Evolutionary conservation across 208 protist species (phyloP), one percentile per base, ranked within the genome.

Genomic region (Leptomonas pyrrhocoris): DNA sequence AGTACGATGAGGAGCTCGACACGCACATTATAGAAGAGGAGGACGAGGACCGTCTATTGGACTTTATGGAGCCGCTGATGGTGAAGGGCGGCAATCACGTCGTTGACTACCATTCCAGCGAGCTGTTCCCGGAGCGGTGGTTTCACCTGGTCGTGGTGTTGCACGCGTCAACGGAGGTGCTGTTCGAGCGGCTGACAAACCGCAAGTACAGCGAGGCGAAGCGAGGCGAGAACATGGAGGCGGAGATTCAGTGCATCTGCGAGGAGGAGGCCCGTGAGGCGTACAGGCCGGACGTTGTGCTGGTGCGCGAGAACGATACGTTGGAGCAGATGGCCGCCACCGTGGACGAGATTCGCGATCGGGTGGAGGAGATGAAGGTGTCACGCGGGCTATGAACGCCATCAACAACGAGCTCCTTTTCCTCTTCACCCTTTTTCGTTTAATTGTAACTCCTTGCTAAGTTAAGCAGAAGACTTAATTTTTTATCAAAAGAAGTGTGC

Each of bases 101-200:
- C 8, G 88, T 99, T 8, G 98, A 99, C 78, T 98, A 97, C 80
- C 98, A 99, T 83, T 88, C 83, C 28, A 98, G 93, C 66, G 98
- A 99, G 74, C 90, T 98, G 28, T 99, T 99, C 61, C 98, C 98
- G 11, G 86, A 98, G 80, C 86, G 98, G 12, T 99, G 97, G 97
- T 99, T 99, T 77, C 94, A 98, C 53, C 81, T 98, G 1, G 97
- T 99, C 8, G 72, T 99, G 11, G 97, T 99, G 13, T 84, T 99
- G 54, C 80, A 95, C 45, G 67, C 94, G 21, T 92, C 96, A 30
- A 99, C 92, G 34, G 83, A 85, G 67, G 50, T 90, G 23, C 84
- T 99, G 0, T 98, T 94, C 74, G 87, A 98, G 46, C 86, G 98
- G 15, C 82, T 99, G 23, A 75, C 69, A 21, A 89, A 81, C 21